phyloP scores from a whole-genome alignment of 1,284 basidiomycete genomes.

The Earliella scabrosa region DNA sequence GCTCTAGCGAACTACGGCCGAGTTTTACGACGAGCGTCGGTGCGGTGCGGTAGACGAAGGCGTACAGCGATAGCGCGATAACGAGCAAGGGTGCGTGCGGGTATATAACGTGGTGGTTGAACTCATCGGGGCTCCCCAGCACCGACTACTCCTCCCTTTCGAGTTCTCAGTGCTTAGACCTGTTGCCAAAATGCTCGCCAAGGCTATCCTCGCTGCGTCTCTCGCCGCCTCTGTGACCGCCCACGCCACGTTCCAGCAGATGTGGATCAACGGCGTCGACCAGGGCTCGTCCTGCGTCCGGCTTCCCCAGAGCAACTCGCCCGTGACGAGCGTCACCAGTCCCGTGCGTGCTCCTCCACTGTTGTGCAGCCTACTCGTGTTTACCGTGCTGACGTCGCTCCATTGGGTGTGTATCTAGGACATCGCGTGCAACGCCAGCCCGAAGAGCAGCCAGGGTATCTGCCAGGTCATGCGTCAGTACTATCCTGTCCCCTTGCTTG shows the following conservation, averaged over 20 bases:
- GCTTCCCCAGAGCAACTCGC: constrained; percentile 48
- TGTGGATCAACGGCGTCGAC: constrained; percentile 57
- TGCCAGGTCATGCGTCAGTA: constrained; percentile 48
- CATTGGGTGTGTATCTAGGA: constrained; percentile 38
- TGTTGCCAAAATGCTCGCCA: constrained; percentile 29
- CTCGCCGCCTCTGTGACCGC: constrained; percentile 45
- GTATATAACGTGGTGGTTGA: constrained; percentile 2
- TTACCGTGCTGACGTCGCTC: neutral
- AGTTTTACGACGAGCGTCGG: constrained; percentile 9
- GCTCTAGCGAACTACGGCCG: constrained; percentile 17
- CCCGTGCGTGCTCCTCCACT: constrained; percentile 33
- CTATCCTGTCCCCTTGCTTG: neutral
- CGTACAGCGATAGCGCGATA: too few relatives aligned
- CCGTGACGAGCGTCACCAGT: constrained; percentile 47
- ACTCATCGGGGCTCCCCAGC: neutral
- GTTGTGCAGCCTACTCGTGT: neutral
- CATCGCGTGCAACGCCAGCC: constrained; percentile 50
- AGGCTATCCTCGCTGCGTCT: constrained; percentile 38
- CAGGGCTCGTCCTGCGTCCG: constrained; percentile 52
- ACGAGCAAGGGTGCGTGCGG: neutral
- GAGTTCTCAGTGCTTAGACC: neutral
- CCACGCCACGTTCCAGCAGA: constrained; percentile 57
- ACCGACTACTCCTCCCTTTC: neutral
- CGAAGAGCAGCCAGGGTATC: constrained; percentile 38
- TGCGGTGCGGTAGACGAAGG: too few relatives aligned